phyloP scores from a whole-genome alignment of 1,284 basidiomycete genomes.

The Irpex lacteus region DNA sequence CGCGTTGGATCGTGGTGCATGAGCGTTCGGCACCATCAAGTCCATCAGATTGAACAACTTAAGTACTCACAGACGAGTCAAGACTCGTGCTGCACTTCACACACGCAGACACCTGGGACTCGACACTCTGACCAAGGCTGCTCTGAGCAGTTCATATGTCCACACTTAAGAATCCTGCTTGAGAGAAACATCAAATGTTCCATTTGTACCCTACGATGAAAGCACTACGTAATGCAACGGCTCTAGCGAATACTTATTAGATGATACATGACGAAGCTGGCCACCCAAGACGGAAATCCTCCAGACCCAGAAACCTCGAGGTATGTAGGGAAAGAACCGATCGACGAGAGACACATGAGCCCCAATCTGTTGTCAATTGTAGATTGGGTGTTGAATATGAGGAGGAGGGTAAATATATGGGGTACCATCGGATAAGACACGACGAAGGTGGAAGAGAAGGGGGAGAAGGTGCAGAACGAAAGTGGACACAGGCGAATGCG shows the following conservation, averaged over 20 bases:
- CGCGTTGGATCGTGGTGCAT: too few relatives aligned
- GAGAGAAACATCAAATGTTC: neutral
- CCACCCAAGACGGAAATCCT: neutral
- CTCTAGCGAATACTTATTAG: conserved; percentile 2
- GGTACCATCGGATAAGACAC: neutral
- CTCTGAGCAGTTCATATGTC: too few relatives aligned
- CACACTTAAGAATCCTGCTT: neutral
- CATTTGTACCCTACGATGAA: conserved; percentile 1
- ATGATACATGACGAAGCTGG: conserved; percentile 1
- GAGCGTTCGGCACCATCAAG: too few relatives aligned
- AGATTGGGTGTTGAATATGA: neutral
- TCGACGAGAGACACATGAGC: neutral
- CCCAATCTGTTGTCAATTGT: neutral
- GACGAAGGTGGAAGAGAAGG: neutral
- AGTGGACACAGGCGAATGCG: neutral
- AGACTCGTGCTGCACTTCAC: too few relatives aligned
- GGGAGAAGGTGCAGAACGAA: neutral
- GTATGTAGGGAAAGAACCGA: neutral
- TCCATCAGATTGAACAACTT: too few relatives aligned
- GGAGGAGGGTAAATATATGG: neutral
- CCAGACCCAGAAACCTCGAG: neutral
- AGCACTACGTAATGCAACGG: conserved; percentile 4
- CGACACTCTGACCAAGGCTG: too few relatives aligned
- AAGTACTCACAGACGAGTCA: too few relatives aligned
- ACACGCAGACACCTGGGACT: too few relatives aligned